phyloP scores from a whole-genome alignment of 2,329 filamentous ascomycete species.

The Fusarium stilboides region DNA sequence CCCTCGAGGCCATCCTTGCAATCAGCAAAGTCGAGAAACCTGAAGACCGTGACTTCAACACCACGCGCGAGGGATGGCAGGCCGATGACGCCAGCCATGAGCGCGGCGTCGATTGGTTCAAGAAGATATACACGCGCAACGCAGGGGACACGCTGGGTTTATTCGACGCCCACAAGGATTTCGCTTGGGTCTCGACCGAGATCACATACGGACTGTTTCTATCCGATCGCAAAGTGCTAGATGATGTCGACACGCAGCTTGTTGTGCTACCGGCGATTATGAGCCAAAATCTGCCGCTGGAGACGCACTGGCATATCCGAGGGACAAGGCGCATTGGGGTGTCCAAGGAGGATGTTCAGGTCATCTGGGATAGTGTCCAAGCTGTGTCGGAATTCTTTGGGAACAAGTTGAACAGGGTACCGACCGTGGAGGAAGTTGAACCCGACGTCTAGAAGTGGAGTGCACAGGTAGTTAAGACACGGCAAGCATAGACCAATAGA shows the following conservation, averaged over 20 bases:
- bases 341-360: slow-evolving; percentile 47
- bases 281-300: slow-evolving; percentile 68
- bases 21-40: slow-evolving; percentile 64
- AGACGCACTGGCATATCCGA: slow-evolving; percentile 68
- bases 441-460: slow-evolving; percentile 40
- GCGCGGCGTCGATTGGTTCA: slow-evolving; percentile 69
- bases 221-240: slow-evolving; percentile 68
- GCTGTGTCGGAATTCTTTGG: slow-evolving; percentile 49
- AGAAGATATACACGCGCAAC: slow-evolving; percentile 69
- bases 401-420: slow-evolving; percentile 44
- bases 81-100: slow-evolving; percentile 68
- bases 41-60: slow-evolving; percentile 71
- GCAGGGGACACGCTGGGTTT: slow-evolving; percentile 53
- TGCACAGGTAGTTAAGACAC: too few relatives aligned
- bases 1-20: slow-evolving; percentile 71
- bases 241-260: slow-evolving; percentile 69
- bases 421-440: slow-evolving; percentile 51
- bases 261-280: slow-evolving; percentile 69
- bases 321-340: slow-evolving; percentile 50
- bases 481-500: neutral
- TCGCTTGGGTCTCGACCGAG: slow-evolving; percentile 66
- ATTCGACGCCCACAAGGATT: slow-evolving; percentile 57
- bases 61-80: slow-evolving; percentile 71
- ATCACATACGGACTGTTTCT: slow-evolving; percentile 74
- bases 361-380: slow-evolving; percentile 47